A percentile compares a stretch with the other conserved stretches of the same genome.
phyloP scores from a whole-genome alignment of 768 basidiomycete genomes.

The Dendrothele bispora region DNA sequence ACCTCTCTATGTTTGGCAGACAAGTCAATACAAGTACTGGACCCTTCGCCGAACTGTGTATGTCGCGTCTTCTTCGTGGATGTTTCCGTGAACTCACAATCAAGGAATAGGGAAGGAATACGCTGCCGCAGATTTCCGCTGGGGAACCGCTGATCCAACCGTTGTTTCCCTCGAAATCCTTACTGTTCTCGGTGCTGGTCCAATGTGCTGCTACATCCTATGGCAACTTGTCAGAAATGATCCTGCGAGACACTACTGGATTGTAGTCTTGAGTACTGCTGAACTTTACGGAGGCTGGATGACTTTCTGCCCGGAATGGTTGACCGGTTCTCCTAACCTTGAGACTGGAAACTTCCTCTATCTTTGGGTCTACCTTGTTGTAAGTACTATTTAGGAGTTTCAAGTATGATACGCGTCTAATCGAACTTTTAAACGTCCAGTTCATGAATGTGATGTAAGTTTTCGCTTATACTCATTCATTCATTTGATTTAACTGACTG shows the following conservation, averaged over 20 bases:
- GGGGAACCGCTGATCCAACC: slow-evolving; percentile 78
- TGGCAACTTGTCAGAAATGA: slow-evolving; percentile 64
- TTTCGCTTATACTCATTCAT: neutral
- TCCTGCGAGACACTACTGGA: slow-evolving; percentile 75
- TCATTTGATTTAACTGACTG: slow-evolving; percentile 1
- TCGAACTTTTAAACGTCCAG: slow-evolving; percentile 33
- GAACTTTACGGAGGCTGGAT: slow-evolving; percentile 86
- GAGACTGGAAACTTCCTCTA: slow-evolving; percentile 69
- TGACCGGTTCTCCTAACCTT: slow-evolving; percentile 70
- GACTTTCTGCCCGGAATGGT: slow-evolving; percentile 89
- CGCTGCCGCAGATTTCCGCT: slow-evolving; percentile 75
- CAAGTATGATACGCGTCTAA: neutral
- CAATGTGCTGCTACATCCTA: slow-evolving; percentile 72
- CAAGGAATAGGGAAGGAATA: slow-evolving; percentile 70
- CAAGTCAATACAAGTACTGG: slow-evolving; percentile 70
- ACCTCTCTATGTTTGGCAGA: slow-evolving; percentile 71
- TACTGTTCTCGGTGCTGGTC: slow-evolving; percentile 78
- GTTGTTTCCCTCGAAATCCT: slow-evolving; percentile 82
- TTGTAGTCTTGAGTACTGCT: slow-evolving; percentile 71
- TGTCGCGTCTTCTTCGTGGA: slow-evolving; percentile 24
- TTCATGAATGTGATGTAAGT: slow-evolving; percentile 81
- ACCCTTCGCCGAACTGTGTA: slow-evolving; percentile 73
- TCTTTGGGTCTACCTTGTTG: slow-evolving; percentile 81
- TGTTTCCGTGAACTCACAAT: neutral
- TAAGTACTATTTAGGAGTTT: slow-evolving; percentile 35